phyloP scores from a whole-genome alignment of 768 basidiomycete genomes.

The Cytidiella melzeri region DNA sequence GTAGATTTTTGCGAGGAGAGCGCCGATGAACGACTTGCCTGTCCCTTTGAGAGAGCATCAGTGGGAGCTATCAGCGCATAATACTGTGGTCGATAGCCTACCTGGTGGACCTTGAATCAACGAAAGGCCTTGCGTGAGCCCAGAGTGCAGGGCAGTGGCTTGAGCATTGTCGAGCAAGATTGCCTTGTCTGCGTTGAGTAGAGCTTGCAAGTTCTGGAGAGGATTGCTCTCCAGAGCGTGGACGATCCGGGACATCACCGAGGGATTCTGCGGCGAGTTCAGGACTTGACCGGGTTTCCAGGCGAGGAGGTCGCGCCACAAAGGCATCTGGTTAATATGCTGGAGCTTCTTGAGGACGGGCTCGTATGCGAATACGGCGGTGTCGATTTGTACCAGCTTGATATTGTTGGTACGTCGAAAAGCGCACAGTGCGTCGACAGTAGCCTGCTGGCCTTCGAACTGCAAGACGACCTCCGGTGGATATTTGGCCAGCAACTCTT shows the following conservation, averaged over 20 bases:
- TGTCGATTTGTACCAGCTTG: constrained; percentile 51
- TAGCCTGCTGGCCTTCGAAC: constrained; percentile 32
- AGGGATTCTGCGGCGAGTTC: constrained; percentile 9
- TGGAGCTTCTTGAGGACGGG: constrained; percentile 57
- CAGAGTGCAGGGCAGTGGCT: constrained; percentile 36
- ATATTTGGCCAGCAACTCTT: constrained; percentile 40
- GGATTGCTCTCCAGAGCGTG: constrained; percentile 26
- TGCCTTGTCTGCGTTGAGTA: constrained; percentile 32
- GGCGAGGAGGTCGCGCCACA: constrained; percentile 45
- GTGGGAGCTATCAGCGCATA: not conserved
- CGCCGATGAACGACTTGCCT: constrained; percentile 71
- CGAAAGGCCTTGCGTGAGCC: constrained; percentile 50
- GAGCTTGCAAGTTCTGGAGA: constrained; percentile 32
- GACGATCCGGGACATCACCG: constrained; percentile 21
- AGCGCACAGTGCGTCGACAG: constrained; percentile 1
- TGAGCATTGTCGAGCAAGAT: constrained; percentile 51
- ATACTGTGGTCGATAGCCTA: constrained; percentile 15
- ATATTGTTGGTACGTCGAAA: constrained; percentile 18
- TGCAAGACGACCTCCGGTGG: constrained; percentile 50
- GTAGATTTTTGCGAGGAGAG: constrained; percentile 54
- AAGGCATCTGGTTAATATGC: constrained; percentile 36
- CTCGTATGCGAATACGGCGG: constrained; percentile 56
- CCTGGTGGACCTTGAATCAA: constrained; percentile 72
- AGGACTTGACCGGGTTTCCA: constrained; percentile 35
- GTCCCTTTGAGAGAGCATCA: constrained; percentile 40